These are phyloP conservation scores for Schizophyllum commune DNA, from an alignment of 1,284 basidiomycete species.

Conservation along the genomic window DNA sequence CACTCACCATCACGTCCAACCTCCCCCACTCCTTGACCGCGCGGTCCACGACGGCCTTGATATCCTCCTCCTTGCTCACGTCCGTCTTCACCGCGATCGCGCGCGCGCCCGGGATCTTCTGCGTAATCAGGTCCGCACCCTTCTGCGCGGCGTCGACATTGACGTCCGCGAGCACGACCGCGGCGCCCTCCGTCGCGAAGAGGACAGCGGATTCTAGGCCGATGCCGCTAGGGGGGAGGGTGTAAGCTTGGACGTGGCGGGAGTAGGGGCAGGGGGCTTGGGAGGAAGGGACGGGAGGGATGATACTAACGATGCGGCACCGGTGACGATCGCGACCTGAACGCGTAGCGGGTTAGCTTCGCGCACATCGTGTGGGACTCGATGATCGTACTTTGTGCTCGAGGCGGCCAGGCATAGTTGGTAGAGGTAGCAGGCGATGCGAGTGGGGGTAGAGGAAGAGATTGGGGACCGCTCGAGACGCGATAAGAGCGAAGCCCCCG, in stretches of 20 bases:
- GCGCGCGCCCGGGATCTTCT: slow-evolving; percentile 65
- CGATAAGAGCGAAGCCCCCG: not conserved
- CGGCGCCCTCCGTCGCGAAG: slow-evolving; percentile 89
- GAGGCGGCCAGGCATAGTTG: slow-evolving; percentile 58
- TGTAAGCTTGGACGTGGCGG: not conserved
- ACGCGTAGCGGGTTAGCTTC: no score
- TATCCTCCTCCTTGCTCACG: slow-evolving; percentile 81
- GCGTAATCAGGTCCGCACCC: slow-evolving; percentile 55
- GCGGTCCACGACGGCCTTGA: slow-evolving; percentile 74
- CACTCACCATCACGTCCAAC: slow-evolving; percentile 82
- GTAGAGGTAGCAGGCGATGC: not conserved
- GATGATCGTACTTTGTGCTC: slow-evolving; percentile 65
- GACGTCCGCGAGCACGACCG: slow-evolving; percentile 83
- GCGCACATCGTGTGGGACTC: no score
- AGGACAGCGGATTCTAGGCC: slow-evolving; percentile 89
- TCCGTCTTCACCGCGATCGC: slow-evolving; percentile 75
- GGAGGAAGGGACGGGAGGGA: slow-evolving; percentile 1
- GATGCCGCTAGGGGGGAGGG: slow-evolving; percentile 60
- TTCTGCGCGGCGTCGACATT: slow-evolving; percentile 73
- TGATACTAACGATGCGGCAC: slow-evolving; percentile 71
- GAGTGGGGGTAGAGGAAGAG: slow-evolving; percentile 1
- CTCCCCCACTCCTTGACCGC: slow-evolving; percentile 83
- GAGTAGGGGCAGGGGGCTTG: not conserved
- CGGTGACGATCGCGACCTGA: slow-evolving; percentile 75
- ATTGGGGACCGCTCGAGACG: not conserved